A percentile compares a stretch with the other conserved stretches of the same genome.
These are phyloP conservation scores for Apiospora hydei DNA, from an alignment of 2,329 filamentous ascomycete species.

Conservation along the genomic window DNA sequence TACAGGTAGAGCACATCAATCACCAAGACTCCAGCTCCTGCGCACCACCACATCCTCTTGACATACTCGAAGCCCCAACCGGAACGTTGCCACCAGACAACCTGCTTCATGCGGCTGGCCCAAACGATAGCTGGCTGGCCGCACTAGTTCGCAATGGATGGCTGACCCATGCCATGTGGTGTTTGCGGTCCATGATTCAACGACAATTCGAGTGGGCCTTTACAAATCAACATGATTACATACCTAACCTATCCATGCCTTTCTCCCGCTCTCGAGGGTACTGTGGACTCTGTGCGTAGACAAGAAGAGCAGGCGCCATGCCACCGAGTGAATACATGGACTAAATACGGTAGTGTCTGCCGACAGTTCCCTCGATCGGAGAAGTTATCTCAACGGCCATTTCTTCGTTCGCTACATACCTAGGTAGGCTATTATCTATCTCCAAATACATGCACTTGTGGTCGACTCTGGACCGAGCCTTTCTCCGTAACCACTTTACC, in stretches of 20 bases:
- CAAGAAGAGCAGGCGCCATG: background rate
- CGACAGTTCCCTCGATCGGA: background rate
- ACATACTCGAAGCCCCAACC: constrained; percentile 4
- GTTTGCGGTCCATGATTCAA: constrained; percentile 6
- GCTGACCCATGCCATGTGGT: background rate
- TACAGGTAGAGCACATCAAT: background rate
- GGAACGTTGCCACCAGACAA: constrained; percentile 8
- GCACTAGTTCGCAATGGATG: constrained; percentile 13
- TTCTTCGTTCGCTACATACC: background rate
- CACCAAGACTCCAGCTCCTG: background rate
- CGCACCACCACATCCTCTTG: background rate
- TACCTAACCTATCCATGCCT: background rate
- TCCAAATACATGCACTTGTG: background rate
- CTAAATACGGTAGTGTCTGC: constrained; percentile 15
- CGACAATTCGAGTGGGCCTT: constrained; percentile 8
- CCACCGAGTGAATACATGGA: background rate
- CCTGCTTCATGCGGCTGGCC: constrained; percentile 17
- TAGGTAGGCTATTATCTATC: background rate
- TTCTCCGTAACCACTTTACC: background rate
- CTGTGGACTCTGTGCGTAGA: background rate
- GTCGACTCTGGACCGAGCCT: background rate
- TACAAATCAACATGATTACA: constrained; percentile 20
- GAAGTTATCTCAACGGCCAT: background rate
- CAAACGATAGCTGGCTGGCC: background rate
- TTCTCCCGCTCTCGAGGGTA: background rate